Conservation (phyloP, 352 stramenopile genomes). For the Thraustotheca clavata region DNA sequence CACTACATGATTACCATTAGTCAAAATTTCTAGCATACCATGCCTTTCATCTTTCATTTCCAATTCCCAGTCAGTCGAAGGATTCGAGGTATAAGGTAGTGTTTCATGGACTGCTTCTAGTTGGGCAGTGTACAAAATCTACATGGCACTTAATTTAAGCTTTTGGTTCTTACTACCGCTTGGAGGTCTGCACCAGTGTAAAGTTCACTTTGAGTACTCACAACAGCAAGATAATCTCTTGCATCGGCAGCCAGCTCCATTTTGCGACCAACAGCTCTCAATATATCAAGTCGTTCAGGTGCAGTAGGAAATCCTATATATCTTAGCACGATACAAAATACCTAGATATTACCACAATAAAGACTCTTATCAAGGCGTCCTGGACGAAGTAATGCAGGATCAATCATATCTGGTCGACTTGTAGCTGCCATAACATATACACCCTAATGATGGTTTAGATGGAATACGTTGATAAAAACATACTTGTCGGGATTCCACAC, state of each 20-base stretch:
- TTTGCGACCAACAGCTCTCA: constrained; percentile 59
- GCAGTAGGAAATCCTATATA: constrained; percentile 73
- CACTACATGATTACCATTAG: not conserved
- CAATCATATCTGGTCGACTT: constrained; percentile 96
- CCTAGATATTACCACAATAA: constrained; percentile 55
- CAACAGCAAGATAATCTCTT: constrained; percentile 52
- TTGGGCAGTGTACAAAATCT: constrained; percentile 92
- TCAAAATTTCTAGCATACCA: not conserved
- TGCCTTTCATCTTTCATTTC: constrained; percentile 11
- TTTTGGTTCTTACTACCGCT: constrained; percentile 44
- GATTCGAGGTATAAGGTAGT: constrained; percentile 36
- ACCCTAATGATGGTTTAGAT: constrained; percentile 27
- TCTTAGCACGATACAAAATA: not conserved
- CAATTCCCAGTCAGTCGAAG: constrained; percentile 21
- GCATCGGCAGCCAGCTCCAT: constrained; percentile 67
- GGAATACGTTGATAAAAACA: not conserved
- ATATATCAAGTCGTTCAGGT: constrained; percentile 70
- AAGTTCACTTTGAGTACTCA: constrained; percentile 52
- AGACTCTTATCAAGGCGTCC: constrained; percentile 93
- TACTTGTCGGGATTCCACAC: constrained; percentile 87
- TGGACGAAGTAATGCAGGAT: constrained; percentile 90
- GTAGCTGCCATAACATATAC: constrained; percentile 95
- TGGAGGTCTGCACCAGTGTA: constrained; percentile 92
- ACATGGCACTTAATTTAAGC: not conserved
- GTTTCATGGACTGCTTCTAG: constrained; percentile 89